Evolutionary conservation across 257 asterid genomes (phyloP).

Genomic region (Jasminum sambac): DNA sequence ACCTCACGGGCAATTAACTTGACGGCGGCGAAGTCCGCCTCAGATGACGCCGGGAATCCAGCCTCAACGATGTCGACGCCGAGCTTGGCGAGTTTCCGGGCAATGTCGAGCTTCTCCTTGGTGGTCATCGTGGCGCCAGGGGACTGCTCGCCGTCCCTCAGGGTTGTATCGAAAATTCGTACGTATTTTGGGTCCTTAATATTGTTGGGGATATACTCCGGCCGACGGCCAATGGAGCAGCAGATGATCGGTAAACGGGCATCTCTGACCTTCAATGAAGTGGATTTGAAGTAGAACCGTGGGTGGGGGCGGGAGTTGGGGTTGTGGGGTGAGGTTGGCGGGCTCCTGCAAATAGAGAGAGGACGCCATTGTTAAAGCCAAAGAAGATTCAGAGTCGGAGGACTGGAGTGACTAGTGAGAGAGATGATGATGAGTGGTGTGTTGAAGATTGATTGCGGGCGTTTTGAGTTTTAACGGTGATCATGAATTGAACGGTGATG

Average conservation of each 20-base stretch:
- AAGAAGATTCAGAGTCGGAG: not conserved
- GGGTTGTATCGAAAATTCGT: constrained; percentile 87
- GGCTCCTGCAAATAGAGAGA: not conserved
- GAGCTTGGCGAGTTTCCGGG: constrained; percentile 80
- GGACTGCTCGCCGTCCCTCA: constrained; percentile 96
- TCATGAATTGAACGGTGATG: too few species aligned
- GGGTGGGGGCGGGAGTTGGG: not conserved
- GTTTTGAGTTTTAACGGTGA: too few species aligned
- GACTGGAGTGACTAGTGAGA: too few species aligned
- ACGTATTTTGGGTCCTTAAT: constrained; percentile 83
- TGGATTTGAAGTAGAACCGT: not conserved
- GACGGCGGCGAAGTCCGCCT: constrained; percentile 86
- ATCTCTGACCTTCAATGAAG: not conserved
- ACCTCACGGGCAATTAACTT: constrained; percentile 72
- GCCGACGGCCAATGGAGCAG: constrained; percentile 49
- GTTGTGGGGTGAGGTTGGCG: constrained; percentile 5
- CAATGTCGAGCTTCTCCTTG: constrained; percentile 83
- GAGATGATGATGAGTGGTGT: too few species aligned
- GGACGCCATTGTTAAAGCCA: not conserved
- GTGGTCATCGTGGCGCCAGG: constrained; percentile 98
- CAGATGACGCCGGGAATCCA: constrained; percentile 90
- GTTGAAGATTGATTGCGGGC: too few species aligned
- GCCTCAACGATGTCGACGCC: constrained; percentile 95
- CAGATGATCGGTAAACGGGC: constrained; percentile 32
- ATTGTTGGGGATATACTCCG: constrained; percentile 70